Conservation (phyloP, 202 grass and related monocot species). For the Saccharum hybrid region DNA sequence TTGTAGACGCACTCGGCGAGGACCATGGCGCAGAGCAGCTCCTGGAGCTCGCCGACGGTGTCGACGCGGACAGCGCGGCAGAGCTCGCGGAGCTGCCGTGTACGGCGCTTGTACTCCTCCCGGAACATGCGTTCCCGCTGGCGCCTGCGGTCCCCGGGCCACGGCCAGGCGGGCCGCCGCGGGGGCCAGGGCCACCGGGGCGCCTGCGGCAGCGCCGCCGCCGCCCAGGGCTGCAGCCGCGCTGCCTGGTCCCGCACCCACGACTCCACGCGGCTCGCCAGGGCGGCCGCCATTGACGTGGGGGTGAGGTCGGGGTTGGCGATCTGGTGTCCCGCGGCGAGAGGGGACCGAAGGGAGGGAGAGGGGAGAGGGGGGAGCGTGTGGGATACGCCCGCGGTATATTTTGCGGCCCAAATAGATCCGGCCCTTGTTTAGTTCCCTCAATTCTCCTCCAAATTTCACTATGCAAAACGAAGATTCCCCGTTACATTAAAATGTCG, state of each 20-base stretch:
- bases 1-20: slow-evolving; percentile 97
- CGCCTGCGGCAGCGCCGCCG: slow-evolving; percentile 39
- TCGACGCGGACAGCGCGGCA: slow-evolving; percentile 80
- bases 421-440: too few species aligned
- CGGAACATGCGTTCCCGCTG: slow-evolving; percentile 65
- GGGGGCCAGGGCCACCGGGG: slow-evolving; percentile 53
- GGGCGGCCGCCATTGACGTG: slow-evolving; percentile 54
- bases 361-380: not conserved
- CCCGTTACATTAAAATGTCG: too few species aligned
- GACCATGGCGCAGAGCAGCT: slow-evolving; percentile 90
- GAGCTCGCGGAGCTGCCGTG: slow-evolving; percentile 62
- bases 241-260: slow-evolving; percentile 69
- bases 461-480: too few species aligned
- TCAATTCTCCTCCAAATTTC: too few species aligned
- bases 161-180: slow-evolving; percentile 55
- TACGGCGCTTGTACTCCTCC: slow-evolving; percentile 67
- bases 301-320: not conserved
- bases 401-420: not conserved
- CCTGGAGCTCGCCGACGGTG: slow-evolving; percentile 81
- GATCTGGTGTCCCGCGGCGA: slow-evolving; percentile 36
- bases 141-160: slow-evolving; percentile 46
- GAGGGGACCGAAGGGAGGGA: not conserved
- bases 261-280: slow-evolving; percentile 66
- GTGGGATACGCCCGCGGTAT: slow-evolving; percentile 28
- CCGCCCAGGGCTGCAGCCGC: slow-evolving; percentile 55